These are phyloP conservation scores for Tilletiaria anomala DNA, from an alignment of 1,284 basidiomycete species.

Conservation along the genomic window DNA sequence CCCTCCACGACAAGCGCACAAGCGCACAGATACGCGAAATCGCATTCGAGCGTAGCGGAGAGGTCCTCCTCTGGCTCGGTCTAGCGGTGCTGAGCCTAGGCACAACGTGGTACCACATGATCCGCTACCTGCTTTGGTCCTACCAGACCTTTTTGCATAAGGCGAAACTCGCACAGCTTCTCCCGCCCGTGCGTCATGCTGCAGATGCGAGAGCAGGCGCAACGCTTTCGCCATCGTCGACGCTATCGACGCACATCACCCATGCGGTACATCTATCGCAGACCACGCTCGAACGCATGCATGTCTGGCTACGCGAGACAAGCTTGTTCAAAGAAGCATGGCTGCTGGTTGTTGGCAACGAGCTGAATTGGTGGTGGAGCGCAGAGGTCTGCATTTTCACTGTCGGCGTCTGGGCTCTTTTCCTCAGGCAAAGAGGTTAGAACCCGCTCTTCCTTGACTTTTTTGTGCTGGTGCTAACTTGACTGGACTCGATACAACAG, in stretches of 20 bases:
- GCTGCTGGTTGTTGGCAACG: conserved; percentile 45
- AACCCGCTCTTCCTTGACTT: conserved; percentile 2
- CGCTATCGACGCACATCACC: conserved; percentile 4
- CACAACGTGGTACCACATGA: conserved; percentile 28
- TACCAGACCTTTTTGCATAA: conserved; percentile 17
- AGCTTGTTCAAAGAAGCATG: conserved; percentile 55
- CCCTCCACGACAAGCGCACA: no score
- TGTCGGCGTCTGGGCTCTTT: conserved; percentile 51
- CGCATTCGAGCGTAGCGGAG: not conserved
- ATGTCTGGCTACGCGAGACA: conserved; percentile 51
- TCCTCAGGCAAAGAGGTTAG: conserved; percentile 50
- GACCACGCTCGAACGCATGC: conserved; percentile 20
- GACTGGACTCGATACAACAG: no score
- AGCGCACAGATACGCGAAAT: not conserved
- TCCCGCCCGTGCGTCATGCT: no score
- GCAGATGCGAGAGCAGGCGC: no score
- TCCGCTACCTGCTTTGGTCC: conserved; percentile 25
- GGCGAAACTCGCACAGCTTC: conserved; percentile 9
- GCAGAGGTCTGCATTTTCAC: conserved; percentile 58
- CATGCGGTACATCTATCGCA: conserved; percentile 39
- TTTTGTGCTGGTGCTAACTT: no score
- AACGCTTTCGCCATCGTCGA: conserved; percentile 2
- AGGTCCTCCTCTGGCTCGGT: not conserved
- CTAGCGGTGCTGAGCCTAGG: conserved; percentile 1
- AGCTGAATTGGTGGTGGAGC: conserved; percentile 59